These are phyloP conservation scores for Pestalotiopsis sp. DNA, from an alignment of 2,329 filamentous ascomycete genomes.

Conservation along the genomic window DNA sequence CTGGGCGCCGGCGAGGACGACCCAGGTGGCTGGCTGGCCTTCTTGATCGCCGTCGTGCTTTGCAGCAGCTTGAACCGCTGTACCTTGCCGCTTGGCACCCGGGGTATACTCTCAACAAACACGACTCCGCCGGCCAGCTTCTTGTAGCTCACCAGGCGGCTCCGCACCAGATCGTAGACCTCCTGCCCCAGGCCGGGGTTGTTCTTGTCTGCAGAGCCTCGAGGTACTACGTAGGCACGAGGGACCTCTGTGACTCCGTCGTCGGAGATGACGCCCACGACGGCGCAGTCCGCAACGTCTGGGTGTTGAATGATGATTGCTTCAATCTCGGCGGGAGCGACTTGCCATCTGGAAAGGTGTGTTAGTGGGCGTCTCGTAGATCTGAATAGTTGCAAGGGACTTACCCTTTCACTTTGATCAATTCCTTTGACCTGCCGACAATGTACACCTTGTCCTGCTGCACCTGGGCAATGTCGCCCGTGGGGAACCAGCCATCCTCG, in stretches of 20 bases:
- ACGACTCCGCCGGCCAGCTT: constrained; percentile 7
- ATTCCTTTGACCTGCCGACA: constrained; percentile 6
- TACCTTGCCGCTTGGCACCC: constrained; percentile 6
- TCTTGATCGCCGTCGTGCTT: not conserved
- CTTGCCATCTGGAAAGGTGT: constrained; percentile 1
- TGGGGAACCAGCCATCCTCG: constrained; percentile 4
- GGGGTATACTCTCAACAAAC: constrained; percentile 9
- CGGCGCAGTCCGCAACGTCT: constrained; percentile 5
- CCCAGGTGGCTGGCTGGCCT: not conserved
- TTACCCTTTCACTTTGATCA: constrained; percentile 12
- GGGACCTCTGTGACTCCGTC: constrained; percentile 8
- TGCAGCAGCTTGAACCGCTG: constrained; percentile 9
- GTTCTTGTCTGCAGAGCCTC: not conserved
- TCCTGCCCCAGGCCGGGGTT: not conserved
- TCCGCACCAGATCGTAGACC: constrained; percentile 5
- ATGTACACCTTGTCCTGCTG: constrained; percentile 4
- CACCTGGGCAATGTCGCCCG: constrained; percentile 4
- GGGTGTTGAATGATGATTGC: constrained; percentile 6
- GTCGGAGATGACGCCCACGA: not conserved
- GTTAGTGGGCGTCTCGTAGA: not conserved
- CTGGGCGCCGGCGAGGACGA: not conserved
- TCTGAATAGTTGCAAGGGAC: not conserved
- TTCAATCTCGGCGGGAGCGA: constrained; percentile 7
- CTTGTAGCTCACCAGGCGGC: constrained; percentile 9
- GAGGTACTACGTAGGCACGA: constrained; percentile 1